Base-by-base conservation (phyloP, 2,329 filamentous ascomycete genomes). In the Aureobasidium sp. region DNA sequence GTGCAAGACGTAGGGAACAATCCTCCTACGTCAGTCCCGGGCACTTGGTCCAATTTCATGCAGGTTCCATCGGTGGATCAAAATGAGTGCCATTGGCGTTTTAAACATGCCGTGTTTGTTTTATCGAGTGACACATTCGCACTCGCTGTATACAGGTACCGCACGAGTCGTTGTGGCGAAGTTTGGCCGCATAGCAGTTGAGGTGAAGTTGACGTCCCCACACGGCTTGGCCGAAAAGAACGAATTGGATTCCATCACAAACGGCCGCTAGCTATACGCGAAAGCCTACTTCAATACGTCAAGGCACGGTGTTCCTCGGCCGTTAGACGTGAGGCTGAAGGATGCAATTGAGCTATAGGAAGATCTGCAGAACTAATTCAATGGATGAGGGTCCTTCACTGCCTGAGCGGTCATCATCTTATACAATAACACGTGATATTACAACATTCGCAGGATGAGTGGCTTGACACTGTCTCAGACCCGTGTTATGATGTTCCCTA, bases 21-120 rank as follows among this genome's bases (percentile, higher is more conserved):
- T n/a, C n/a, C n/a, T n/a, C n/a, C 16, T 35, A 48, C 44, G 44
- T 48, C 44, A 29, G 44, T 35, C 44, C 44, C 44, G 27, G 32
- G 8, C 19, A 19, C 14, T n/a, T 48, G 44, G 44, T 32, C 4
- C 41, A 7, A 45, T 16, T 34, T 5, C 30, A 45, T 45, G 41
- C 41, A 45, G 41, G 41, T 45, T n/a, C 19, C 41, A 34, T 45
- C 29, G 41, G 17, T 8, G 24, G 16, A 45, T 14, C 16, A 4
- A 14, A 22, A 8, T 45, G 27, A 27, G 32, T 29, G 41, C 34
- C 41, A 45, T 45, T 45, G 41, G 22, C 27, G 41, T 29, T 45
- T 10, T 16, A 6, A 12, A 27, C 41, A 34, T 22, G 29, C n/a
- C 30, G 6, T 10, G 14, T 45, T 10, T 22, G 12, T 11, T 19